phyloP scores from a whole-genome alignment of 2,329 filamentous ascomycete genomes.

The Phyllosticta citrichinensis region DNA sequence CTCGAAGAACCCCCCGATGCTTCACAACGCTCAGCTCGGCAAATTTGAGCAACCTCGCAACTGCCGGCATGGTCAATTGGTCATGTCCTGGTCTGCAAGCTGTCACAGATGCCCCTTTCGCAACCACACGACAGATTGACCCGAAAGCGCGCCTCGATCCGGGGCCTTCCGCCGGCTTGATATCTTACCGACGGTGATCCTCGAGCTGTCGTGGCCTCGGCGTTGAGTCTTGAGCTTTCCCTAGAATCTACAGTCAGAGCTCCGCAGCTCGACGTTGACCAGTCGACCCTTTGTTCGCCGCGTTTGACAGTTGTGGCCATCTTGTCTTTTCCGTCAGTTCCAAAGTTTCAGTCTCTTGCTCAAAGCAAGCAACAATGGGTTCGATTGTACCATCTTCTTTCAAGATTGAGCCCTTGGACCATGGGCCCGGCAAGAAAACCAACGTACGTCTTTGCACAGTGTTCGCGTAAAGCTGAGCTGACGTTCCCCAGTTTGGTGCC shows the following conservation, averaged over 20 bases:
- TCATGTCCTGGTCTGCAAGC: too few species aligned
- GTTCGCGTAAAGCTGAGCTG: not conserved
- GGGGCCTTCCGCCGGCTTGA: not conserved
- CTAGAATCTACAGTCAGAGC: not conserved
- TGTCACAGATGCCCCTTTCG: too few species aligned
- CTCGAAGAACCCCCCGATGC: not conserved
- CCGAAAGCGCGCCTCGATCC: too few species aligned
- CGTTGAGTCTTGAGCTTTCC: not conserved
- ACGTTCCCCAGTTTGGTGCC: conserved; percentile 10
- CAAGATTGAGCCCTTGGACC: not conserved
- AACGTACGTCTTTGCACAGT: not conserved
- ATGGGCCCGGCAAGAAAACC: not conserved
- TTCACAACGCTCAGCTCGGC: not conserved
- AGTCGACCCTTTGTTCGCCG: not conserved
- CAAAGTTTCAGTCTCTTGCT: not conserved
- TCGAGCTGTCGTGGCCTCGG: not conserved
- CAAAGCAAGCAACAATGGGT: not conserved
- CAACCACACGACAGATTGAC: too few species aligned
- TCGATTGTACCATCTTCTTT: not conserved
- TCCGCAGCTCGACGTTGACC: not conserved
- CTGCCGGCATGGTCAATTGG: not conserved
- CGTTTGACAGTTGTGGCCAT: not conserved
- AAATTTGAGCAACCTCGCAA: not conserved
- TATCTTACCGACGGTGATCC: not conserved
- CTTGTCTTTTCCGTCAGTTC: not conserved